A percentile compares a stretch with the other conserved stretches of the same genome.
Evolutionary conservation across 1,284 basidiomycete genomes (phyloP).

Genomic region (Schizophyllum commune): DNA sequence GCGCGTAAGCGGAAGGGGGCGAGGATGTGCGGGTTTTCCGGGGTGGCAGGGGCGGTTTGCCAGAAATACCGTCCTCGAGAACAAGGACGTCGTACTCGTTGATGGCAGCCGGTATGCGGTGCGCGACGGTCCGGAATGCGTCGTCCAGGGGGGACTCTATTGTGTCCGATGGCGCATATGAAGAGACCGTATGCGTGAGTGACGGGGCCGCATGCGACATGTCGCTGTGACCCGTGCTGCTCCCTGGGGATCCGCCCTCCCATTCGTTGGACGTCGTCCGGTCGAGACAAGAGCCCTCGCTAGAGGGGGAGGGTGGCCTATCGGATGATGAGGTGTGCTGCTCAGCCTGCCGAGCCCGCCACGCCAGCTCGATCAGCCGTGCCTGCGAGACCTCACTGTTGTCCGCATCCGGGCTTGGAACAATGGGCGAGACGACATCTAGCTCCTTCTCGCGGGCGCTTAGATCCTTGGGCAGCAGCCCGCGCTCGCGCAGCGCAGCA

Average conservation of each 20-base stretch:
- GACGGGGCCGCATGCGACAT: background rate
- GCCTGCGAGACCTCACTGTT: background rate
- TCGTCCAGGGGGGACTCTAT: background rate
- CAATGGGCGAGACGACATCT: background rate
- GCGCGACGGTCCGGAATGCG: background rate
- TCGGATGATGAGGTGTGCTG: background rate
- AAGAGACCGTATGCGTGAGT: background rate
- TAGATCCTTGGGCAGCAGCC: constrained; percentile 30
- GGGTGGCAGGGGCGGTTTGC: background rate
- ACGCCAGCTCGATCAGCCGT: background rate
- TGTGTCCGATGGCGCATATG: background rate
- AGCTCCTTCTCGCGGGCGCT: background rate
- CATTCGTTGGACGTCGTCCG: background rate
- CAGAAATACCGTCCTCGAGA: background rate
- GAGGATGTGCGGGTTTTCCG: background rate
- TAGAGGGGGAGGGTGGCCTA: background rate
- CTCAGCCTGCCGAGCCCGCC: background rate
- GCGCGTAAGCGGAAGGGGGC: background rate
- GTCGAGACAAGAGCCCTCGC: background rate
- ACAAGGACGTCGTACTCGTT: background rate
- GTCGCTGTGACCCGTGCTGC: background rate
- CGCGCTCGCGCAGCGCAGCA: constrained; percentile 46
- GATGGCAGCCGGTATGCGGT: background rate
- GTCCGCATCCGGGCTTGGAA: background rate
- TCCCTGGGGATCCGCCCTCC: background rate